Base-by-base conservation (phyloP, 768 basidiomycete species). In the Mycena amicta region DNA sequence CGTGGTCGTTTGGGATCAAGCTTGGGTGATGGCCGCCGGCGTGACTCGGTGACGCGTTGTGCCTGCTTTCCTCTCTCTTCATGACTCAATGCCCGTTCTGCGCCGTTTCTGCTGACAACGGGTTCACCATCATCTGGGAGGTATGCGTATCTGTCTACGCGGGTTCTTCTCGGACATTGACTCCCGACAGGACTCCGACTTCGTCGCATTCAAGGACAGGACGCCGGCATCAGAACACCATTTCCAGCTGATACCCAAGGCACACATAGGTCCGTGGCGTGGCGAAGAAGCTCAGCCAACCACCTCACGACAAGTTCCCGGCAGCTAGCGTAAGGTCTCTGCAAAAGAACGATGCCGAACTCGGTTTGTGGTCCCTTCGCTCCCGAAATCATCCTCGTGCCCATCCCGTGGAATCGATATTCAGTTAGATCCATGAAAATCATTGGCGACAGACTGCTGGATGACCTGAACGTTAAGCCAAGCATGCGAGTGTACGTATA, bases 271-370 rank as follows among this genome's bases (percentile, higher is more conserved):
- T n/a, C n/a, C n/a, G n/a, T 83, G 56, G 33, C 25, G 76, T 68
- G 29, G 47, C 28, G 28, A 22, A 31, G 20, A 20, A 39, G 45
- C n/a, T 13, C 18, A 46, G 18, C 39, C 22, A 6, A 28, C 30
- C 37, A 25, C 29, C 40, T 40, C 23, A 41, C 5, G 65, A 53
- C 39, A 52, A 55, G 53, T 39, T 46, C 39, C 26, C 12, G 51
- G 23, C 59, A 90, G 89, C 67, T 30, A 90, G 83, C 53, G 81
- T 90, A 20, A 81, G 74, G 62, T 67, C 76, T 1, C 67, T 92
- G 27, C 68, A 60, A 5, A 67, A 66, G 57, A 56, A 66, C 6
- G 84, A 91, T 59, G 75, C 75, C 2, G 65, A 72, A 25, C 73
- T 89, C 55, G 74, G 89, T 89, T 56, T 20, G 68, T 67, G 8